Conservation (phyloP, 768 basidiomycete genomes). For the Ephemerocybe angulata region DNA sequence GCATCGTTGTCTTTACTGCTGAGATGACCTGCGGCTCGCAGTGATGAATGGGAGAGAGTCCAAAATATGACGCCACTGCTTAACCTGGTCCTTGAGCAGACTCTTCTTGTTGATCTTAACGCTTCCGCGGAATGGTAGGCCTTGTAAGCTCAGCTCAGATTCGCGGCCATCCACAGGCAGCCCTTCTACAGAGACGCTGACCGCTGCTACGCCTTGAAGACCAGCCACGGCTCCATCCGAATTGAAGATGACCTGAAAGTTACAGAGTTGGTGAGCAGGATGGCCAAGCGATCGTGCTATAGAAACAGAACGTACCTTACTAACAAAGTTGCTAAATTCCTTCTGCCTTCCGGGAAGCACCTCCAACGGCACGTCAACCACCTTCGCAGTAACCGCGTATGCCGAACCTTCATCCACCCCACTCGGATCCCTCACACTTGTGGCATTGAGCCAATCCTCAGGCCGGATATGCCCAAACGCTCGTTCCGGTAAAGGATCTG, state of each 20-base stretch:
- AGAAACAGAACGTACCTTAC: constrained; percentile 49
- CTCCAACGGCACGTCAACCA: constrained; percentile 71
- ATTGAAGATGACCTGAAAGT: constrained; percentile 75
- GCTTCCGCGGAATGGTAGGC: constrained; percentile 64
- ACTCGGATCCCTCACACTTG: constrained; percentile 28
- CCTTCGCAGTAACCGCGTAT: constrained; percentile 58
- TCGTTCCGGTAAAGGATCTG: constrained; percentile 62
- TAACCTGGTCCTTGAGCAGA: constrained; percentile 4
- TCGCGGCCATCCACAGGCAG: constrained; percentile 43
- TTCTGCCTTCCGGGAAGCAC: constrained; percentile 76
- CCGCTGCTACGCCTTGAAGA: constrained; percentile 59
- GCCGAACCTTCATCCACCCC: constrained; percentile 49
- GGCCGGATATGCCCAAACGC: constrained; percentile 78
- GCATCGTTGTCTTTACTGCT: no score
- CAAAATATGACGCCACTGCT: neutral
- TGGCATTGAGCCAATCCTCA: constrained; percentile 58
- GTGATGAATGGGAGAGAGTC: neutral
- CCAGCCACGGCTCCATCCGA: constrained; percentile 65
- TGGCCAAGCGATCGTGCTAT: constrained; percentile 3
- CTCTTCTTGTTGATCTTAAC: constrained; percentile 63
- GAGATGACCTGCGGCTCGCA: no score
- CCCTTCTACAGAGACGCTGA: constrained; percentile 56
- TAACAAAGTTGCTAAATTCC: constrained; percentile 71
- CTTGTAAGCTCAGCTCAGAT: constrained; percentile 50
- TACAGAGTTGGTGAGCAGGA: neutral